Evolutionary conservation across 2,329 filamentous ascomycete genomes (phyloP).

Genomic region (Malbranchea cinnamomea): DNA sequence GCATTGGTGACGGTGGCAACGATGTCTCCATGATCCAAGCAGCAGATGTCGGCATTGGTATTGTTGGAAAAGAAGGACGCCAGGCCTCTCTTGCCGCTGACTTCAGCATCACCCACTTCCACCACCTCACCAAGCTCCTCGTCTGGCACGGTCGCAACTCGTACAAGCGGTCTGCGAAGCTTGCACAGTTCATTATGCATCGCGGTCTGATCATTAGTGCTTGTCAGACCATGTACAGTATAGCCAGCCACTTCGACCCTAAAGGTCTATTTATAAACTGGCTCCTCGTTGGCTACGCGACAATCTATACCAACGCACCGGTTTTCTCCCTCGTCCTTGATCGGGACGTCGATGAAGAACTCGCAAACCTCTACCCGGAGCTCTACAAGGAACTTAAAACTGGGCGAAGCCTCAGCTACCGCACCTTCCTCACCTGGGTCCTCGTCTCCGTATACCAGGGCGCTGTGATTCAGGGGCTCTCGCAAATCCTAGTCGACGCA

Average conservation of each 20-base stretch:
- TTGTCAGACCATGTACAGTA: conserved; percentile 94
- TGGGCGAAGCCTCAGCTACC: conserved; percentile 74
- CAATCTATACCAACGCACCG: conserved; percentile 83
- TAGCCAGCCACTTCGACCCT: conserved; percentile 81
- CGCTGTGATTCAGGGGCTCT: conserved; percentile 84
- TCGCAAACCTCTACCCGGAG: conserved; percentile 91
- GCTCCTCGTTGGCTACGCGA: conserved; percentile 93
- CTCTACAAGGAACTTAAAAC: conserved; percentile 94
- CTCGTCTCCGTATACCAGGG: conserved; percentile 91
- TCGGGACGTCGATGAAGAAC: conserved; percentile 81
- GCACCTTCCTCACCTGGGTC: conserved; percentile 95
- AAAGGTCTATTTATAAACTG: conserved; percentile 93
- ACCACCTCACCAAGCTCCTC: conserved; percentile 86
- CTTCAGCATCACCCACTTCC: conserved; percentile 92
- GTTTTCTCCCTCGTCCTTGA: conserved; percentile 91
- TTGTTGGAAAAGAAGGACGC: conserved; percentile 92
- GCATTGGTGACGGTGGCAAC: conserved; percentile 95
- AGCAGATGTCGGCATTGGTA: conserved; percentile 92
- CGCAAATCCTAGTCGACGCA: conserved; percentile 71
- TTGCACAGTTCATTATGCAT: conserved; percentile 96
- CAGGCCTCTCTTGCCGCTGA: conserved; percentile 92
- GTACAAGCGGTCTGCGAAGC: conserved; percentile 89
- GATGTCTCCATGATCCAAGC: conserved; percentile 99
- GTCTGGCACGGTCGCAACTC: conserved; percentile 97
- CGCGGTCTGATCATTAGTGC: conserved; percentile 88